Evolutionary conservation across 352 stramenopile genomes (phyloP).

Genomic region (Globisporangium camurandrum): DNA sequence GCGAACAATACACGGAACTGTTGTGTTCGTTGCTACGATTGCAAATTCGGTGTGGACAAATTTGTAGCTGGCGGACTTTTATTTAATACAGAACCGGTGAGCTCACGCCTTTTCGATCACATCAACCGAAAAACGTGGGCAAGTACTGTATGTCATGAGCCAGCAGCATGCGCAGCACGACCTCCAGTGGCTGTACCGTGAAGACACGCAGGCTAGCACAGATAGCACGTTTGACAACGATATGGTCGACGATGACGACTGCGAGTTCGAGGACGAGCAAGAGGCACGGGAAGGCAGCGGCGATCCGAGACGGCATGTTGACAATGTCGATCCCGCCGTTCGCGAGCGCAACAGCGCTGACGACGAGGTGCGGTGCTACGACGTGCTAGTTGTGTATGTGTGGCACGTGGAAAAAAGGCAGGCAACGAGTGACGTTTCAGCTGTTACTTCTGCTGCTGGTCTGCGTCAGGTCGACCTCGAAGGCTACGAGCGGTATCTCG

Average conservation of each 20-base stretch:
- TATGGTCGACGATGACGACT: slow-evolving; percentile 3
- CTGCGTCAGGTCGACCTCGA: slow-evolving; percentile 51
- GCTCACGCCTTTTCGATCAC: not conserved
- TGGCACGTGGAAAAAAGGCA: not conserved
- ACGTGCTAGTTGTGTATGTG: no score
- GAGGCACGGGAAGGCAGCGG: not conserved
- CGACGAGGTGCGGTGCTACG: slow-evolving; percentile 16
- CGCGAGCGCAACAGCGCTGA: slow-evolving; percentile 11
- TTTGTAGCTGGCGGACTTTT: no score
- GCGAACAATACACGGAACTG: not conserved
- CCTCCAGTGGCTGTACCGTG: slow-evolving; percentile 5
- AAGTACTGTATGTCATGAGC: not conserved
- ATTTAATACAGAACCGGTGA: no score
- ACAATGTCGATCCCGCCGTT: not conserved
- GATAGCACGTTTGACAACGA: no score
- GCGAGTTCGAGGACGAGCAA: not conserved
- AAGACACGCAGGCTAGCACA: no score
- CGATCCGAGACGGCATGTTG: not conserved
- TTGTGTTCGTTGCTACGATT: no score
- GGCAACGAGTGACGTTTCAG: not conserved
- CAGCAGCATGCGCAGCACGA: slow-evolving; percentile 5
- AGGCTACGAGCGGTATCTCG: slow-evolving; percentile 50
- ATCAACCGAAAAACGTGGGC: not conserved
- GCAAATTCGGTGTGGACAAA: no score
- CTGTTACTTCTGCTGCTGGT: not conserved